Evolutionary conservation across 495 filamentous ascomycete genomes (phyloP).

Genomic region (Daldinia vernicosa): DNA sequence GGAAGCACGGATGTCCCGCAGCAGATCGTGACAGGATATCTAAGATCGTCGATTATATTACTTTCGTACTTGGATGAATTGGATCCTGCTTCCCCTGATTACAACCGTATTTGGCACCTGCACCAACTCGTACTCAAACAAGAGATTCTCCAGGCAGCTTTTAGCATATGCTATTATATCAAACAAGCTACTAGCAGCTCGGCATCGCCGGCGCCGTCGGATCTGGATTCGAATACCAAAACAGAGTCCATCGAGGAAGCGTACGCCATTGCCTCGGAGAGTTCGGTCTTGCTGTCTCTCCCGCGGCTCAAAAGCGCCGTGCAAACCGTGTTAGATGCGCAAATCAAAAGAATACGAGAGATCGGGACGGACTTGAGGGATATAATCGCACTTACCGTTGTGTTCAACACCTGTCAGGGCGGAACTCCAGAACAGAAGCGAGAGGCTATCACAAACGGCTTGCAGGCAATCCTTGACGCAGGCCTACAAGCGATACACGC

Average conservation of each 20-base stretch:
- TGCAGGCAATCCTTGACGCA: conserved; percentile 45
- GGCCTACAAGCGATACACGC: conserved; percentile 39
- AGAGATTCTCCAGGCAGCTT: conserved; percentile 50
- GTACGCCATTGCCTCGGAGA: conserved; percentile 36
- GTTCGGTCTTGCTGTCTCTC: conserved; percentile 42
- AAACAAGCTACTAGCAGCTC: conserved; percentile 36
- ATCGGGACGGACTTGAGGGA: conserved; percentile 48
- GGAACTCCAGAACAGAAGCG: conserved; percentile 39
- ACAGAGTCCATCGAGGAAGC: conserved; percentile 34
- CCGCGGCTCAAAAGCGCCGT: conserved; percentile 45
- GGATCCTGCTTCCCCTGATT: conserved; percentile 43
- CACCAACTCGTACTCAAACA: conserved; percentile 48
- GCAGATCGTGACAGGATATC: conserved; percentile 48
- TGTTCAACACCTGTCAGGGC: conserved; percentile 45
- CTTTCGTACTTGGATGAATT: conserved; percentile 51
- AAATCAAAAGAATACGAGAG: conserved; percentile 42
- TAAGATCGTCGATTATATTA: conserved; percentile 52
- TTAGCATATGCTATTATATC: conserved; percentile 52
- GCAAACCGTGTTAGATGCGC: conserved; percentile 43
- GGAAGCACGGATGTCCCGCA: conserved; percentile 44
- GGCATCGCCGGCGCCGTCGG: conserved; percentile 15
- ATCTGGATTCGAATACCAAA: conserved; percentile 19
- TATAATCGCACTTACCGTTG: conserved; percentile 46
- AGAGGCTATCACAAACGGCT: conserved; percentile 38
- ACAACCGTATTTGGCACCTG: conserved; percentile 46